These are phyloP conservation scores for Boletus subparvulus DNA, from an alignment of 768 basidiomycete species.

Conservation along the genomic window DNA sequence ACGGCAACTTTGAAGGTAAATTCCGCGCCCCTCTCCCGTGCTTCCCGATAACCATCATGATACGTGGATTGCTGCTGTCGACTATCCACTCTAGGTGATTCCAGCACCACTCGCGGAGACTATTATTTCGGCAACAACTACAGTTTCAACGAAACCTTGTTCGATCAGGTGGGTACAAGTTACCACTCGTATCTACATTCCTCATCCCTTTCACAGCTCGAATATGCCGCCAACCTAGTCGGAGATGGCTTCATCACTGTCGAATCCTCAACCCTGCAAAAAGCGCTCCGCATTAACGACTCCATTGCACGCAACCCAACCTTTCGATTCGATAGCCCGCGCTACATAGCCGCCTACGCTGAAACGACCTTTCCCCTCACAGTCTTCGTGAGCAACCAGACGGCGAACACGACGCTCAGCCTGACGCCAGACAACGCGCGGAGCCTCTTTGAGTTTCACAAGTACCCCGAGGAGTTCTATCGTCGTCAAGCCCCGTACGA, in stretches of 20 bases:
- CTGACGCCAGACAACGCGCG: slow-evolving; percentile 14
- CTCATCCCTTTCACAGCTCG: too few relatives aligned
- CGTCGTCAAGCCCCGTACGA: slow-evolving; percentile 20
- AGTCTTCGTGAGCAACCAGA: slow-evolving; percentile 27
- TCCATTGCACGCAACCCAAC: slow-evolving; percentile 25
- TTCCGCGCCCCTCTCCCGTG: neutral
- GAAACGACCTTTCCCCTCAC: slow-evolving; percentile 26
- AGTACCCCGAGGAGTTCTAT: slow-evolving; percentile 18
- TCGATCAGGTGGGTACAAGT: too few relatives aligned
- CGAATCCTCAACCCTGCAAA: too few relatives aligned
- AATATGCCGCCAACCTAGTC: neutral
- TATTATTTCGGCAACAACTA: too few relatives aligned
- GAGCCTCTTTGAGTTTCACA: slow-evolving; percentile 19
- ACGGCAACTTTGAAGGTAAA: slow-evolving; percentile 26
- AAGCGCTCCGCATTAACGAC: too few relatives aligned
- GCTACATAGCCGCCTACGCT: slow-evolving; percentile 20
- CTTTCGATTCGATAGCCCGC: slow-evolving; percentile 21
- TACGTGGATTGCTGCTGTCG: neutral
- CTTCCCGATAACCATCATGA: neutral
- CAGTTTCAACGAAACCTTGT: too few relatives aligned
- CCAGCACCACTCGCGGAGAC: too few relatives aligned
- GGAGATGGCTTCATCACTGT: slow-evolving; percentile 20
- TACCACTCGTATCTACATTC: too few relatives aligned
- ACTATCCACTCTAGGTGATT: neutral
- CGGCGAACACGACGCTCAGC: slow-evolving; percentile 15